Evolutionary conservation across 805 yeast genomes (phyloP).

Genomic region (Lipomyces mesembrius): DNA sequence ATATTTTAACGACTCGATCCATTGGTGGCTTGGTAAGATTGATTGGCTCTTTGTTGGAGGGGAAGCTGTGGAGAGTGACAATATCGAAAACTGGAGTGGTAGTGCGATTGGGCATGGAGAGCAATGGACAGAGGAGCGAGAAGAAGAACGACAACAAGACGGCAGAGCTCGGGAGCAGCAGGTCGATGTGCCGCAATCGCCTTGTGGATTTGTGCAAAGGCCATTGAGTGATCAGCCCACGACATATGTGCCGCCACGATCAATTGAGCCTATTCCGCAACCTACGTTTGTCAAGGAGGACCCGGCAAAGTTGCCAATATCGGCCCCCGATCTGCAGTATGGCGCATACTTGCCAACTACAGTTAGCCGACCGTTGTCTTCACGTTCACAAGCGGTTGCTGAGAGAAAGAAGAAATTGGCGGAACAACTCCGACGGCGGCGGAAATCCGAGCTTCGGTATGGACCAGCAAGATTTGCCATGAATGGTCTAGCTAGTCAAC

Average conservation of each 20-base stretch:
- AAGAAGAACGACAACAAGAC: not conserved
- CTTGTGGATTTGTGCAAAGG: not conserved
- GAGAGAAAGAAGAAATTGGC: conserved; percentile 18
- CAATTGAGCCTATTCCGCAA: not conserved
- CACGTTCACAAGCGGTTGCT: conserved; percentile 18
- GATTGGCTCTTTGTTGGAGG: not conserved
- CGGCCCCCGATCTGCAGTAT: not conserved
- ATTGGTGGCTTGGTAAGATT: conserved; percentile 1
- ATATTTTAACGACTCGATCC: not conserved
- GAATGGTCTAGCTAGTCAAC: not conserved
- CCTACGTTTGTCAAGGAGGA: not conserved
- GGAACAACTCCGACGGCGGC: conserved; percentile 23
- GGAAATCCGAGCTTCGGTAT: conserved; percentile 16
- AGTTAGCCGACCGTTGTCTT: not conserved
- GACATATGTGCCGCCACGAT: not conserved
- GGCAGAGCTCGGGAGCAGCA: not conserved
- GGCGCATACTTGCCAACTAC: conserved; percentile 19
- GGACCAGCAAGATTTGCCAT: conserved; percentile 10
- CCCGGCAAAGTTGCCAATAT: not conserved
- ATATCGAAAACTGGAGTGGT: not conserved
- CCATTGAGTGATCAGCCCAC: not conserved
- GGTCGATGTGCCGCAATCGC: not conserved
- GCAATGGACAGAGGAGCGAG: not conserved
- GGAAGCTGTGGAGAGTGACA: not conserved
- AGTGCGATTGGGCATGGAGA: not conserved